phyloP scores from a whole-genome alignment of 1,284 basidiomycete species.

The Termitomyces sp. region DNA sequence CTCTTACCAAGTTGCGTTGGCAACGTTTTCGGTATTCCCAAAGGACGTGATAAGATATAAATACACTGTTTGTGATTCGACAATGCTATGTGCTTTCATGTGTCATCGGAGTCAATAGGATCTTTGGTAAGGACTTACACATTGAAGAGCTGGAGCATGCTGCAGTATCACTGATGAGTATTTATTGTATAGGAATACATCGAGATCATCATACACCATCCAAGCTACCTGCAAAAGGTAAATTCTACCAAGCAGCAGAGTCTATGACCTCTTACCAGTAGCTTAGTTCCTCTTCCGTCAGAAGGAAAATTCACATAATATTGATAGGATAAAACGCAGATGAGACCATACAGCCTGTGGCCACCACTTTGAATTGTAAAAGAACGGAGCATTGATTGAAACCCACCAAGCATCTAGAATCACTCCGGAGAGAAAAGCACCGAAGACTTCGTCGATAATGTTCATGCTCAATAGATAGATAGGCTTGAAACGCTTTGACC shows the following conservation, averaged over 20 bases:
- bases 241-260: not conserved
- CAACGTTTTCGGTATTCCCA: not conserved
- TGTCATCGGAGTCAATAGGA: not conserved
- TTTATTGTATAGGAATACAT: not conserved
- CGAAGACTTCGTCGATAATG: not conserved
- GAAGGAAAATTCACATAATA: constrained; percentile 4
- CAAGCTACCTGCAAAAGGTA: not conserved
- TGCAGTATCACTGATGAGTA: not conserved
- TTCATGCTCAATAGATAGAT: not conserved
- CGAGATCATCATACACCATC: not conserved
- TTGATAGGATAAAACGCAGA: constrained; percentile 6
- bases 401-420: constrained; percentile 3
- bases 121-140: not conserved
- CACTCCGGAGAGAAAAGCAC: not conserved
- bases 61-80: constrained; percentile 5
- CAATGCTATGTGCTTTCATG: not conserved
- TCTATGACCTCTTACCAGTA: not conserved
- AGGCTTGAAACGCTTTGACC: not conserved
- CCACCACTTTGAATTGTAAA: too few relatives aligned
- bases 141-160: not conserved
- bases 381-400: not conserved
- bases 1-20: not conserved
- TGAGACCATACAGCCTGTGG: constrained; percentile 4
- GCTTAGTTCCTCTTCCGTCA: constrained; percentile 4
- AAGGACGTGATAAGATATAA: constrained; percentile 7